Percentiles rank a stretch among this genome's conserved stretches.
Evolutionary conservation across 257 asterid species (phyloP).

Genomic region (Solanum lycopersicoides): DNA sequence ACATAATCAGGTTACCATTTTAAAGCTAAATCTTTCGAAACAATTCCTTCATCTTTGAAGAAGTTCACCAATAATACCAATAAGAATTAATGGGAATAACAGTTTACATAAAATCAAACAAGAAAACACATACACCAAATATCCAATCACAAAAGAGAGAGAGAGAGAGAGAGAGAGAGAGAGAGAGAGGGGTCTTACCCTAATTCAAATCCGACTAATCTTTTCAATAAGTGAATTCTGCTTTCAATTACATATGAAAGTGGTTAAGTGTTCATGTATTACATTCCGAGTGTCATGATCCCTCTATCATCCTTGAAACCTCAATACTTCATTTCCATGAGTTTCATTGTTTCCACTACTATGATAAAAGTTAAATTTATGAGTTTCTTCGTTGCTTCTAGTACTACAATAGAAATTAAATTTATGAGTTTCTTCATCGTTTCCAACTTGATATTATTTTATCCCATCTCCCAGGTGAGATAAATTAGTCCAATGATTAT

Average conservation of each 20-base stretch:
- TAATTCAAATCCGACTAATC: background rate
- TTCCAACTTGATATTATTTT: too few species aligned
- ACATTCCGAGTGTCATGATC: background rate
- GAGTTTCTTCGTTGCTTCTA: too few species aligned
- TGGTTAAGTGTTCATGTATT: background rate
- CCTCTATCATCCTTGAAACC: background rate
- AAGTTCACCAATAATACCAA: background rate
- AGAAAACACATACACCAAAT: constrained; percentile 3
- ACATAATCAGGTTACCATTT: constrained; percentile 52
- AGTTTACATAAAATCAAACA: too few species aligned
- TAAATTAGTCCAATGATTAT: too few species aligned
- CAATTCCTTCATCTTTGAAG: too few species aligned
- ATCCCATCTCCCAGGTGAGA: too few species aligned
- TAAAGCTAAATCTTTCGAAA: too few species aligned
- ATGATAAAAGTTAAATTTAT: too few species aligned
- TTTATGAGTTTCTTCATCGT: too few species aligned
- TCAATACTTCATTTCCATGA: background rate
- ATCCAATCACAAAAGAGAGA: background rate
- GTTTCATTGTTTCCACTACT: background rate
- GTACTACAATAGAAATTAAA: too few species aligned
- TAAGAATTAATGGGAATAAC: background rate
- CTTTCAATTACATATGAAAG: background rate
- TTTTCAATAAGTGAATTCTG: too few species aligned
- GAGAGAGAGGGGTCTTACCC: background rate
- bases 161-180: background rate